Conservation (phyloP, 1,284 basidiomycete genomes). For the Polyporus tsugae region DNA sequence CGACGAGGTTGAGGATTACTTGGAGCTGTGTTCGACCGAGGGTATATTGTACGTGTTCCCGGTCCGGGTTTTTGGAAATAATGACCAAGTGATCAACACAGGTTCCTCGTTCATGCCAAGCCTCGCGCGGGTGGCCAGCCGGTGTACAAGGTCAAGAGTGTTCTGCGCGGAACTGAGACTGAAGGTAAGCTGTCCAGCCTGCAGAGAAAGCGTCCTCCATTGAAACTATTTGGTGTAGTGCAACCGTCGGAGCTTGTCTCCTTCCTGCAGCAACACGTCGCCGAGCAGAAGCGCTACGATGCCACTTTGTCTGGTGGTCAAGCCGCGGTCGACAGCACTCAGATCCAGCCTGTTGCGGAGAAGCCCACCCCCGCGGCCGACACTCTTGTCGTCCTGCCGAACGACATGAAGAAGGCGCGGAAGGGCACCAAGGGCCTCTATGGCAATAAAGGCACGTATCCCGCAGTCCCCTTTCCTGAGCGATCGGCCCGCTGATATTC, state of each 20-base stretch:
- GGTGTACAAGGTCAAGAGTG: conserved; percentile 79
- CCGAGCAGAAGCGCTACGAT: conserved; percentile 80
- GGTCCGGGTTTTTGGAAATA: too few relatives aligned
- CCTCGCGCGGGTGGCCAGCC: conserved; percentile 67
- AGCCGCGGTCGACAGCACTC: conserved; percentile 47
- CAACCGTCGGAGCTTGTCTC: conserved; percentile 74
- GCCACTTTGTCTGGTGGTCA: conserved; percentile 64
- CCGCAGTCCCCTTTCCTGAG: background rate
- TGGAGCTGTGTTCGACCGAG: conserved; percentile 74
- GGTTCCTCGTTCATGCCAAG: conserved; percentile 77
- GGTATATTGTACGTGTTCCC: conserved; percentile 72
- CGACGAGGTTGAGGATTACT: conserved; percentile 67
- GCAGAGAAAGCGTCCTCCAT: background rate
- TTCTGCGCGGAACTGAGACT: conserved; percentile 76
- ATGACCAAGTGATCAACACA: conserved; percentile 39
- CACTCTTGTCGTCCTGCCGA: conserved; percentile 71
- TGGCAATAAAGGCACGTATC: conserved; percentile 65
- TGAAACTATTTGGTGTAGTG: conserved; percentile 48
- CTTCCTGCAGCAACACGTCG: conserved; percentile 79
- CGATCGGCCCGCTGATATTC: conserved; percentile 1
- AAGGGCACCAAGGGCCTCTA: conserved; percentile 77
- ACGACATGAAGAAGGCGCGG: conserved; percentile 76
- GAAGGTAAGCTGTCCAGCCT: conserved; percentile 57
- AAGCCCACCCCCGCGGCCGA: conserved; percentile 53
- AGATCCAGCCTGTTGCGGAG: conserved; percentile 46